phyloP scores from a whole-genome alignment of 225 moss, liverwort and hornwort genomes.

The Ulota crispa region DNA sequence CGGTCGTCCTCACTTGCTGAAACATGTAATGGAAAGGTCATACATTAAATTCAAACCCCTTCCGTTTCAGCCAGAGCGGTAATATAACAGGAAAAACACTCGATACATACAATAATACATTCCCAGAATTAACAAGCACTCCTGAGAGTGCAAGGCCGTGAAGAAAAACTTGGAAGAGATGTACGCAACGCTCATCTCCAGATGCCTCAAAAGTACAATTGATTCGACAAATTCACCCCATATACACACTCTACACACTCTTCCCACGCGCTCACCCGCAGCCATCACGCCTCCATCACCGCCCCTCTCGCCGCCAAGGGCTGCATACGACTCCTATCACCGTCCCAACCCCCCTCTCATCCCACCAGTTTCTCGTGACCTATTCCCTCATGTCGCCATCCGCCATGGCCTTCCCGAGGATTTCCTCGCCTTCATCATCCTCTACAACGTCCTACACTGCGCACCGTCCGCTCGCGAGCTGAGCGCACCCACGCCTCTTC shows the following conservation, averaged over 20 bases:
- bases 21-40: background rate
- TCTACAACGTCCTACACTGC: constrained; percentile 18
- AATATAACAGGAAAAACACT: background rate
- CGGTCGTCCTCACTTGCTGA: background rate
- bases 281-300: background rate
- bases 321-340: constrained; percentile 22
- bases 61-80: background rate
- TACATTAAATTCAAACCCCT: background rate
- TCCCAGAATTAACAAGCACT: background rate
- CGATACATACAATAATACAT: background rate
- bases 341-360: constrained; percentile 11
- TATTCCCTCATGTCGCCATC: background rate
- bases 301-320: background rate
- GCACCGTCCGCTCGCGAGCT: constrained; percentile 13
- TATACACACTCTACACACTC: constrained; percentile 44
- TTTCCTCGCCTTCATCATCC: background rate
- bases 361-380: constrained; percentile 2
- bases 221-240: constrained; percentile 59
- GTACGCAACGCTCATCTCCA: background rate
- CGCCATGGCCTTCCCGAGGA: constrained; percentile 11
- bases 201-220: constrained; percentile 26
- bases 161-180: too few species aligned
- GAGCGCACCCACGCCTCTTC: constrained; percentile 1
- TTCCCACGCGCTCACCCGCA: constrained; percentile 12
- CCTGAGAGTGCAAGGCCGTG: background rate